These are phyloP conservation scores for Penicillium parvum DNA, from an alignment of 495 filamentous ascomycete genomes.

Conservation along the genomic window DNA sequence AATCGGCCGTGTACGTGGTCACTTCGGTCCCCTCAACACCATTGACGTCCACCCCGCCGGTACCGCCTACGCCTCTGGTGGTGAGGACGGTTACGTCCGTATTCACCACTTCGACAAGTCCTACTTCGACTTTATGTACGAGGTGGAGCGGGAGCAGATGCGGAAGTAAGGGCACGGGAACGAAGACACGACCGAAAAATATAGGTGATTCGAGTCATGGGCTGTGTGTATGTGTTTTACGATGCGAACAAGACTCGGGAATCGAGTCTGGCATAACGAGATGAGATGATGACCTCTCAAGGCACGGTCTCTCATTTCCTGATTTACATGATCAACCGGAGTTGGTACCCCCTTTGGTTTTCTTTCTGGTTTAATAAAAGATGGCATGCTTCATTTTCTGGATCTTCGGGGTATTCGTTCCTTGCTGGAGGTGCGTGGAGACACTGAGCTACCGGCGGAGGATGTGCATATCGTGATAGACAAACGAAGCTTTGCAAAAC, in stretches of 20 bases:
- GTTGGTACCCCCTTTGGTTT: slow-evolving; percentile 40
- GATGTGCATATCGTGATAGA: slow-evolving; percentile 27
- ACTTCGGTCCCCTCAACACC: slow-evolving; percentile 92
- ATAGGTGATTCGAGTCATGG: slow-evolving; percentile 23
- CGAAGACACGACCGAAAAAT: slow-evolving; percentile 9
- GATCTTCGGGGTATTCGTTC: slow-evolving; percentile 16
- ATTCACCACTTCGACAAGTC: slow-evolving; percentile 97
- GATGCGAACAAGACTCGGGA: slow-evolving; percentile 36
- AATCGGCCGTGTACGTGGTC: slow-evolving; percentile 91
- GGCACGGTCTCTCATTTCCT: slow-evolving; percentile 41
- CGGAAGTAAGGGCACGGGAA: slow-evolving; percentile 30
- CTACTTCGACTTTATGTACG: slow-evolving; percentile 98
- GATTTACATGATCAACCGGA: slow-evolving; percentile 48
- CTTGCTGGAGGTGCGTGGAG: slow-evolving; percentile 1
- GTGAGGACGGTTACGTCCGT: slow-evolving; percentile 97
- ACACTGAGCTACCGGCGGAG: slow-evolving; percentile 7
- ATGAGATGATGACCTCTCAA: slow-evolving; percentile 34
- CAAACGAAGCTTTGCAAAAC: slow-evolving; percentile 28
- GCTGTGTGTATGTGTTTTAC: slow-evolving; percentile 41
- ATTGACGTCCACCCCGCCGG: slow-evolving; percentile 87
- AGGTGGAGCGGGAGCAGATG: slow-evolving; percentile 77
- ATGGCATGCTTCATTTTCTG: slow-evolving; percentile 28
- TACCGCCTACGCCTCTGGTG: slow-evolving; percentile 86
- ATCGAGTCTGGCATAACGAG: slow-evolving; percentile 29
- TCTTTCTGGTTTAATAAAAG: slow-evolving; percentile 42